These are phyloP conservation scores for Grigorovia jiainica DNA, from an alignment of 805 yeast genomes.

Conservation along the genomic window DNA sequence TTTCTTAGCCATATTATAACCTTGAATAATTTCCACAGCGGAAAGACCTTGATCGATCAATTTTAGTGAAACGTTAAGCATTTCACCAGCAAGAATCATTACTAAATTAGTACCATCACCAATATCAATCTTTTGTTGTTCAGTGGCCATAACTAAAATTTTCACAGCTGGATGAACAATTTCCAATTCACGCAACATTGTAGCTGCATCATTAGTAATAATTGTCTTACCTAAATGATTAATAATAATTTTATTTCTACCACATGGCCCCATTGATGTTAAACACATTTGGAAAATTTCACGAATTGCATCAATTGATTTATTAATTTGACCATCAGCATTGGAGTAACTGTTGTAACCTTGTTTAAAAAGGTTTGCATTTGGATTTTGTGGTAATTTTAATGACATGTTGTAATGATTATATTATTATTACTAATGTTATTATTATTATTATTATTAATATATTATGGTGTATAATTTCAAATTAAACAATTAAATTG, in stretches of 20 bases:
- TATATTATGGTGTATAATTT: too few relatives aligned
- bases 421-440: too few relatives aligned
- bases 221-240: constrained; percentile 78
- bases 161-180: constrained; percentile 97
- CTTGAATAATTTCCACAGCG: constrained; percentile 88
- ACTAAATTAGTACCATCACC: constrained; percentile 95
- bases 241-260: constrained; percentile 91
- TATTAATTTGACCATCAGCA: constrained; percentile 88
- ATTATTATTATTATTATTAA: too few relatives aligned
- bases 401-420: constrained; percentile 88
- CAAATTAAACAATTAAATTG: too few relatives aligned
- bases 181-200: constrained; percentile 86
- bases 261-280: constrained; percentile 96
- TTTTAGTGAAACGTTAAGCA: constrained; percentile 78
- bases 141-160: constrained; percentile 88
- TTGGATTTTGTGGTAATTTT: constrained; percentile 86
- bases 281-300: constrained; percentile 87
- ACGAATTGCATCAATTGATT: constrained; percentile 89
- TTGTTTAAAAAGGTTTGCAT: constrained; percentile 87
- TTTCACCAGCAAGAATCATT: constrained; percentile 85
- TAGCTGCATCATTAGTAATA: constrained; percentile 95
- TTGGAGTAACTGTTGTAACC: constrained; percentile 82
- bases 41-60: constrained; percentile 76
- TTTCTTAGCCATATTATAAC: constrained; percentile 79
- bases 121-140: constrained; percentile 95